phyloP scores from a whole-genome alignment of 331 rosid species.

The Cydonia oblonga region DNA sequence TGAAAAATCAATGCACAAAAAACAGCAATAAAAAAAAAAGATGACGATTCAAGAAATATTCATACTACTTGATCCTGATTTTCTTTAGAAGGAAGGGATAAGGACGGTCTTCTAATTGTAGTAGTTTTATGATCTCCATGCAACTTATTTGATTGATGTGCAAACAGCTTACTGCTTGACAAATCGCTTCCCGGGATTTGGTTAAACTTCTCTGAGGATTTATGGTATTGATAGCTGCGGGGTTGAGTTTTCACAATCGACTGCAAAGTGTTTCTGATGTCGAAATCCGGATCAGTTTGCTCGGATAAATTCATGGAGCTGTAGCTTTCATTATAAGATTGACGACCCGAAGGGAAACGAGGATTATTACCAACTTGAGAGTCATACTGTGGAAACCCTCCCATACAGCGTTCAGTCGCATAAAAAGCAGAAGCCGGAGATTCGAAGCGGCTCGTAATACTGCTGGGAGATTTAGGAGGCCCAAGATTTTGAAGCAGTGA shows the following conservation, averaged over 20 bases:
- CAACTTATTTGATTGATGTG: constrained; percentile 28
- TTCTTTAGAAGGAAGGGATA: constrained; percentile 26
- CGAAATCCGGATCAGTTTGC: constrained; percentile 28
- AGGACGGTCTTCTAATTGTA: constrained; percentile 17
- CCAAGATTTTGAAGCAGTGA: constrained; percentile 18
- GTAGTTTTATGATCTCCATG: constrained; percentile 2
- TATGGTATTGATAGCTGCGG: constrained; percentile 11
- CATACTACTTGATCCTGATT: constrained; percentile 38
- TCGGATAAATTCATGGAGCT: constrained; percentile 23
- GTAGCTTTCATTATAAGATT: constrained; percentile 20
- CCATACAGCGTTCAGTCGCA: constrained; percentile 60
- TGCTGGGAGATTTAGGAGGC: constrained; percentile 17
- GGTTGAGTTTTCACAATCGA: constrained; percentile 46
- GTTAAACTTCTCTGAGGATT: constrained; percentile 22
- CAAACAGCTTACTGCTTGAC: constrained; percentile 6
- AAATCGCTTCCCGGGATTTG: constrained; percentile 9
- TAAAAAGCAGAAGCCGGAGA: constrained; percentile 59
- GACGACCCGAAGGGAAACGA: constrained; percentile 46
- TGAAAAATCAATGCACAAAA: neutral
- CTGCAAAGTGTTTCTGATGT: constrained; percentile 49
- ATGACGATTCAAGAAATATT: too few species aligned
- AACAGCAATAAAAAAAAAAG: too few species aligned
- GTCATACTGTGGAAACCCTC: constrained; percentile 34
- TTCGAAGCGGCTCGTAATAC: constrained; percentile 45
- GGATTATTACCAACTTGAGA: constrained; percentile 20